These are phyloP conservation scores for Cercophora newfieldiana DNA, from an alignment of 495 filamentous ascomycete species.

Conservation along the genomic window DNA sequence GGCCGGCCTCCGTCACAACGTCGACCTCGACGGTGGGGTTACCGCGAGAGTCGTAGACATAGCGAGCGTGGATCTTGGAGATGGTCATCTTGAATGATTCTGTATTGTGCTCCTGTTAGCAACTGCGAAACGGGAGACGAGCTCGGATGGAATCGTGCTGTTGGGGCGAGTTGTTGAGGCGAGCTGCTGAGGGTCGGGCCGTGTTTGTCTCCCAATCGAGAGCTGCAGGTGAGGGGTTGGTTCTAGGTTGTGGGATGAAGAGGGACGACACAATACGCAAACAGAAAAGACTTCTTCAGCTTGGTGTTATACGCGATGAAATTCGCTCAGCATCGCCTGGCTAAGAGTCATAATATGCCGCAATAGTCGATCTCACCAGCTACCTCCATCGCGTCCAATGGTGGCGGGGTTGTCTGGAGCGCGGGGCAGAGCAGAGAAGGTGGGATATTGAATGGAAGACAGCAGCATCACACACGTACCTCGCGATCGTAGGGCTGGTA, in stretches of 20 bases:
- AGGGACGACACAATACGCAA: not conserved
- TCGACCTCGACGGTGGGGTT: constrained; percentile 95
- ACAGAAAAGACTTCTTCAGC: not conserved
- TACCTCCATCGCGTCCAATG: not conserved
- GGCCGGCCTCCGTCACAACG: constrained; percentile 91
- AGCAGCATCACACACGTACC: not conserved
- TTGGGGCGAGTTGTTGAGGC: not conserved
- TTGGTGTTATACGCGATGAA: constrained; percentile 10
- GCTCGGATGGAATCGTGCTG: not conserved
- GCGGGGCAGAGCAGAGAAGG: not conserved
- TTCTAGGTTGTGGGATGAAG: not conserved
- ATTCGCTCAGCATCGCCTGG: constrained; percentile 30
- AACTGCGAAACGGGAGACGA: not conserved
- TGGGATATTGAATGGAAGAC: not conserved
- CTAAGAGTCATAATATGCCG: constrained; percentile 27
- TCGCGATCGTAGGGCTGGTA: not conserved
- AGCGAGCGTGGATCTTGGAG: constrained; percentile 97
- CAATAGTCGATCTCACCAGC: constrained; percentile 21
- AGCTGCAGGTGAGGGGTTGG: constrained; percentile 3
- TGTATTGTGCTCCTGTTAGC: constrained; percentile 16
- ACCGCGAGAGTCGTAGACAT: constrained; percentile 99
- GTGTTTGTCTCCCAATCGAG: constrained; percentile 1
- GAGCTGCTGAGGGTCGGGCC: not conserved
- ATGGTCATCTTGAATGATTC: constrained; percentile 73
- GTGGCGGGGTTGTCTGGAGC: constrained; percentile 12